phyloP scores from a whole-genome alignment of 1,139 yeast species.

The Magnusiomyces tetraspermus region DNA sequence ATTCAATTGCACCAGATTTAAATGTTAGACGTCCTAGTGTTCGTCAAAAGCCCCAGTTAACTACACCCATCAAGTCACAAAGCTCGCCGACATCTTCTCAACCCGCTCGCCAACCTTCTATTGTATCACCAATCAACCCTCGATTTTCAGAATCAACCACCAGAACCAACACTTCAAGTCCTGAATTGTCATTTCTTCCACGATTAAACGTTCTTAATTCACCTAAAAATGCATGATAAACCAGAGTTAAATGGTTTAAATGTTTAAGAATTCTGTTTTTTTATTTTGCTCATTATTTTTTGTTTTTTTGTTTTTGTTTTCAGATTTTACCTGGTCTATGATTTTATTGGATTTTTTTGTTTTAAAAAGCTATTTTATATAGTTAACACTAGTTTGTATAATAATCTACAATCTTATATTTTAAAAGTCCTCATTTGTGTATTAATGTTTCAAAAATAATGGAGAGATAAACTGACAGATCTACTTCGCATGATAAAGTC shows the following conservation, averaged over 20 bases:
- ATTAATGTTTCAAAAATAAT: too few species aligned
- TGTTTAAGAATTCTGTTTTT: too few species aligned
- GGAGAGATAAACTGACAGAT: too few species aligned
- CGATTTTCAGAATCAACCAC: neutral
- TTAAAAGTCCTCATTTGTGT: too few species aligned
- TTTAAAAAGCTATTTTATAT: neutral
- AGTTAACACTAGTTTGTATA: neutral
- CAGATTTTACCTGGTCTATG: neutral
- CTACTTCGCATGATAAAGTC: too few species aligned
- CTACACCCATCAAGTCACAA: neutral
- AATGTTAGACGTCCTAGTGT: slow-evolving; percentile 10
- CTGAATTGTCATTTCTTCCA: neutral
- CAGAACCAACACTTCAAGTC: neutral
- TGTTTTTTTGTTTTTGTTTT: neutral
- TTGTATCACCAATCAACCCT: neutral
- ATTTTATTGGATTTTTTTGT: neutral
- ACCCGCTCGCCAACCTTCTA: neutral
- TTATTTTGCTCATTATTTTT: neutral
- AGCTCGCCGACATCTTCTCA: neutral
- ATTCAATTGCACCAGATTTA: slow-evolving; percentile 28
- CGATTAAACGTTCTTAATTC: neutral
- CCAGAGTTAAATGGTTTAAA: too few species aligned
- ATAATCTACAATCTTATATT: too few species aligned
- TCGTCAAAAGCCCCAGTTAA: neutral
- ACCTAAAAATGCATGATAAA: too few species aligned